Conservation (phyloP, 2,329 filamentous ascomycete genomes). For the Rhinocladiella similis region DNA sequence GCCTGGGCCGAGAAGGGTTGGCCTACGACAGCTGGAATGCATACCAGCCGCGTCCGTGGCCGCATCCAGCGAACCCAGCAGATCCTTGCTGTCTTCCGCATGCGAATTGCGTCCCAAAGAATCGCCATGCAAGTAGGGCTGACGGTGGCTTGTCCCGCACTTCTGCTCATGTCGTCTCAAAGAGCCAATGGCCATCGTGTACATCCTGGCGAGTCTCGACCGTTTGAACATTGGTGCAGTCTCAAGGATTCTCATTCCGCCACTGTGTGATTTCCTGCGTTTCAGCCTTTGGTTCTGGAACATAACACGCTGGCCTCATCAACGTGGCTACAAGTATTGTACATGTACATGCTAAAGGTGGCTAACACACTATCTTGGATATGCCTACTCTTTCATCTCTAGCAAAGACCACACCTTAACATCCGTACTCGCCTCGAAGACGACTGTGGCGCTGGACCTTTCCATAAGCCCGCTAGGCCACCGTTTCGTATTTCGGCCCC, state of each 20-base stretch:
- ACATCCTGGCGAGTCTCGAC: neutral
- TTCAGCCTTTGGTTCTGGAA: slow-evolving; percentile 10
- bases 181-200: neutral
- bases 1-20: too few species aligned
- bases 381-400: too few species aligned
- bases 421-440: too few species aligned
- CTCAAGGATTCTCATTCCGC: slow-evolving; percentile 4
- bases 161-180: slow-evolving; percentile 2
- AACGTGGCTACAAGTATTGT: neutral
- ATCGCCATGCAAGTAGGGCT: neutral
- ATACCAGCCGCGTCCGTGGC: neutral
- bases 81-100: neutral
- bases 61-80: neutral
- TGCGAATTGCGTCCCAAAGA: neutral
- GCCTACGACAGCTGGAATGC: neutral
- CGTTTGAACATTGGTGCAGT: slow-evolving; percentile 17
- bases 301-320: neutral
- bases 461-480: too few species aligned
- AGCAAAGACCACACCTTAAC: too few species aligned
- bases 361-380: neutral
- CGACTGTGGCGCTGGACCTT: too few species aligned
- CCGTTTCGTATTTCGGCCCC: too few species aligned
- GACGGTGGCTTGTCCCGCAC: neutral
- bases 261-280: neutral
- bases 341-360: neutral